Percentiles rank a stretch among this genome's conserved stretches.
Evolutionary conservation across 1,139 yeast species (phyloP).

Genomic region (Arxiozyma slooffiae): DNA sequence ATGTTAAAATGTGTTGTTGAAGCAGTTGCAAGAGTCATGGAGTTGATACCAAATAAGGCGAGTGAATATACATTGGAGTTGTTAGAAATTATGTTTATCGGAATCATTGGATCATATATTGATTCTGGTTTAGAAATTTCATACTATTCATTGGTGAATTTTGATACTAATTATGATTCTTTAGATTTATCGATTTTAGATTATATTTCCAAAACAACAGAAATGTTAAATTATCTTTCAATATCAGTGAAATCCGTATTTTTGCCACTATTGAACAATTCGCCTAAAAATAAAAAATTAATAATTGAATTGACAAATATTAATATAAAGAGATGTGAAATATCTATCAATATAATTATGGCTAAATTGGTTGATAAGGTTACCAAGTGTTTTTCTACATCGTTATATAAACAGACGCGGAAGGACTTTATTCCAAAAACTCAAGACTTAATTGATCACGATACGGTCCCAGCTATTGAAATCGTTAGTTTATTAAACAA

Average conservation of each 20-base stretch:
- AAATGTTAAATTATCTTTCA: slow-evolving; percentile 57
- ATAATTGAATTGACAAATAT: slow-evolving; percentile 59
- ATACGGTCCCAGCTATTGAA: slow-evolving; percentile 60
- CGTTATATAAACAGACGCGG: slow-evolving; percentile 52
- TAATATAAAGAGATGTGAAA: slow-evolving; percentile 59
- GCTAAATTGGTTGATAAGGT: slow-evolving; percentile 47
- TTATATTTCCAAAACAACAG: slow-evolving; percentile 48
- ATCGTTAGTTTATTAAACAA: slow-evolving; percentile 45
- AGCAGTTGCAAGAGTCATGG: slow-evolving; percentile 68
- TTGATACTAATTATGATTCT: slow-evolving; percentile 33
- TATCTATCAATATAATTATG: slow-evolving; percentile 56
- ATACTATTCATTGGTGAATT: slow-evolving; percentile 36
- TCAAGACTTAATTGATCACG: slow-evolving; percentile 44
- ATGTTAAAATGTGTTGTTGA: slow-evolving; percentile 69
- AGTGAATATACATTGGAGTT: slow-evolving; percentile 58
- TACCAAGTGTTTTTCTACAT: slow-evolving; percentile 39
- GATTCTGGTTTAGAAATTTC: slow-evolving; percentile 70
- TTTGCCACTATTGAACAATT: slow-evolving; percentile 58
- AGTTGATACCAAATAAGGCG: slow-evolving; percentile 55
- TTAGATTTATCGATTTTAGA: slow-evolving; percentile 38
- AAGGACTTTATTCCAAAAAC: slow-evolving; percentile 50
- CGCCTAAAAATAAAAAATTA: slow-evolving; percentile 51
- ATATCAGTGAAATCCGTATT: slow-evolving; percentile 63
- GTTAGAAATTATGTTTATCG: slow-evolving; percentile 56
- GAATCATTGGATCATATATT: slow-evolving; percentile 64